A percentile compares a stretch with the other conserved stretches of the same genome.
Evolutionary conservation across 345 rosid species (phyloP).

Genomic region (Kernera saxatilis): DNA sequence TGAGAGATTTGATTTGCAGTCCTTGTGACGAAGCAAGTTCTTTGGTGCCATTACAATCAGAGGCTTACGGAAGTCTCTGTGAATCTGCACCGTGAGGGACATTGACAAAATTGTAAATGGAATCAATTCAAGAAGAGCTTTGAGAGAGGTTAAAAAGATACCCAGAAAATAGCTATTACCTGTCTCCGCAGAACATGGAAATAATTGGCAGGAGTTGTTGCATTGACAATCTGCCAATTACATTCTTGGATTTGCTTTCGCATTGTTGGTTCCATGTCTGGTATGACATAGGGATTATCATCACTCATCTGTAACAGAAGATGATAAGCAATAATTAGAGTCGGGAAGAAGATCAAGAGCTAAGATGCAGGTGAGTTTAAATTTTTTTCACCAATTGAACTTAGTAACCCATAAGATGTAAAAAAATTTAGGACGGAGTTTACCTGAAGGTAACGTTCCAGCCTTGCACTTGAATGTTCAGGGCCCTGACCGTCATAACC

Average conservation of each 20-base stretch:
- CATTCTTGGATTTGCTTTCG: conserved; percentile 81
- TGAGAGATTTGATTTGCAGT: conserved; percentile 86
- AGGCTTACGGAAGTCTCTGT: conserved; percentile 93
- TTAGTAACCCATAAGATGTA: background rate
- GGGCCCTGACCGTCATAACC: conserved; percentile 90
- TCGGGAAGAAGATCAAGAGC: background rate
- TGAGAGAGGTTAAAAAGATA: background rate
- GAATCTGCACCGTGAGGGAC: conserved; percentile 42
- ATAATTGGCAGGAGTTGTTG: conserved; percentile 83
- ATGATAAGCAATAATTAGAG: background rate
- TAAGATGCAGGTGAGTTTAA: background rate
- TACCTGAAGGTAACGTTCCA: conserved; percentile 83
- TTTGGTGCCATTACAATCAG: conserved; percentile 83
- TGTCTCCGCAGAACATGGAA: conserved; percentile 81
- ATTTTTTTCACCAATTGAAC: background rate
- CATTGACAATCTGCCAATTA: conserved; percentile 87
- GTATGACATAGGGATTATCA: conserved; percentile 71
- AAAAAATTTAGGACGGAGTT: background rate
- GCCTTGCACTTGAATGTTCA: conserved; percentile 77
- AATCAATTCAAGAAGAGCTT: background rate
- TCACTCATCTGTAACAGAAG: conserved; percentile 64
- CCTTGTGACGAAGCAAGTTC: conserved; percentile 87
- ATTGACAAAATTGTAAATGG: background rate
- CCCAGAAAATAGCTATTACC: conserved; percentile 36
- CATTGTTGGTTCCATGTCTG: conserved; percentile 76